A percentile compares a stretch with the other conserved stretches of the same genome.
phyloP scores from a whole-genome alignment of 2,329 filamentous ascomycete genomes.

The Beauveria pseudobassiana region DNA sequence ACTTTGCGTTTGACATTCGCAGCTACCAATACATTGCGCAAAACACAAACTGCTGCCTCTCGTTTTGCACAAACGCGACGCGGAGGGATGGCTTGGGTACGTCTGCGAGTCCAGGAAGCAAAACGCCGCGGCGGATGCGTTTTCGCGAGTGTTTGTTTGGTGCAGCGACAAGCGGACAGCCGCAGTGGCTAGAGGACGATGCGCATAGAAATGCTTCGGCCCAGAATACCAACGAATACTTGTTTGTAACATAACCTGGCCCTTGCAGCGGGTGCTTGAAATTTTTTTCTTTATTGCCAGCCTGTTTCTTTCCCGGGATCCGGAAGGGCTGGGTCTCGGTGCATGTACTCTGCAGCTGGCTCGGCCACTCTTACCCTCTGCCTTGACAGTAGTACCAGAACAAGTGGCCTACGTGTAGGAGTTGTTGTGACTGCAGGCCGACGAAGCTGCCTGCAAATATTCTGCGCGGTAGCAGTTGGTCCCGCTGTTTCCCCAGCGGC shows the following conservation, averaged over 20 bases:
- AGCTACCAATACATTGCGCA: slow-evolving; percentile 19
- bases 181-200: neutral
- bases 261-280: neutral
- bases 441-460: neutral
- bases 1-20: slow-evolving; percentile 15
- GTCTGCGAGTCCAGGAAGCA: slow-evolving; percentile 17
- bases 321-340: neutral
- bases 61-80: slow-evolving; percentile 19
- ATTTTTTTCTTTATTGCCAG: no score
- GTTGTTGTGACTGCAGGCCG: slow-evolving; percentile 13
- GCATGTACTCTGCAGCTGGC: neutral
- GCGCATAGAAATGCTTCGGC: neutral
- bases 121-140: neutral
- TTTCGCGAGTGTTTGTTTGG: slow-evolving; percentile 5
- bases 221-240: neutral
- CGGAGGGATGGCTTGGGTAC: slow-evolving; percentile 17
- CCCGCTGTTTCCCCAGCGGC: neutral
- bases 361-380: neutral
- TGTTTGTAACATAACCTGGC: neutral
- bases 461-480: neutral
- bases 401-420: slow-evolving; percentile 6
- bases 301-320: no score
- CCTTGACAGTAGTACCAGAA: slow-evolving; percentile 14
- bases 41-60: slow-evolving; percentile 18
- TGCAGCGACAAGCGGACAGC: slow-evolving; percentile 3